Base-by-base conservation (phyloP, 1,284 basidiomycete genomes). In the Ganoderma resinaceum region DNA sequence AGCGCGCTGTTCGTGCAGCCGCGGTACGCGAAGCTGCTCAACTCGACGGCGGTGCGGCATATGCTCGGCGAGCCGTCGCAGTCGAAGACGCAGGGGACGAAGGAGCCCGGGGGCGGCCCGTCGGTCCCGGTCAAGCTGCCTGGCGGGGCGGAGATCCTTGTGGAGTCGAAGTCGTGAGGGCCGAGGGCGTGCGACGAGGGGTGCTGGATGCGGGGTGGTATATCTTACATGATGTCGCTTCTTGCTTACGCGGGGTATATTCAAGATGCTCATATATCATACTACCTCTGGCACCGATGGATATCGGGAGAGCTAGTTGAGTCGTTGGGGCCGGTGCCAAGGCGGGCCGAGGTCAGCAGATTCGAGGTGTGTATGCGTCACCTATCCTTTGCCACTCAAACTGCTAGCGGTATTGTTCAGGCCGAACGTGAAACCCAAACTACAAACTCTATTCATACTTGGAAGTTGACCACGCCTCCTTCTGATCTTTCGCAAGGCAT, bases 1-100 rank as follows among this genome's bases (percentile, higher is more conserved):
- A 87, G 86, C 6, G 87, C 84, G 0, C 76, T 91, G 20, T 91
- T 91, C 76, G 81, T 92, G 38, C 88, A 92, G 74, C 90, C 89
- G 0, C 85, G 85, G 71, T 88, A 89, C 75, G 89, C 89, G 1
- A 84, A 85, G 70, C 83, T 88, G 62, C 79, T 90, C 46, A 82
- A 83, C 74, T 81, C 76, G 7, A 72, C 70, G 60, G 73, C 73
- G 29, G 76, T 80, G 11, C 73, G 74, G 29, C 74, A 76, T 26
- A 73, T 76, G 60, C 65, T 81, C n/a, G 78, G 79, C 23, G 75
- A 76, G 62, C 78, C 77, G 14, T 70, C 69, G n/a, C 67, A 74
- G 14, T n/a, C n/a, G n/a, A n/a, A n/a, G n/a, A n/a, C n/a, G n/a
- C n/a, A n/a, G n/a, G n/a, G n/a, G n/a, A 68, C 74, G 6, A 72